Percentiles rank a stretch among this genome's conserved stretches.
Evolutionary conservation across 1,284 basidiomycete genomes (phyloP).

Genomic region (Xerocomus nothofagi): DNA sequence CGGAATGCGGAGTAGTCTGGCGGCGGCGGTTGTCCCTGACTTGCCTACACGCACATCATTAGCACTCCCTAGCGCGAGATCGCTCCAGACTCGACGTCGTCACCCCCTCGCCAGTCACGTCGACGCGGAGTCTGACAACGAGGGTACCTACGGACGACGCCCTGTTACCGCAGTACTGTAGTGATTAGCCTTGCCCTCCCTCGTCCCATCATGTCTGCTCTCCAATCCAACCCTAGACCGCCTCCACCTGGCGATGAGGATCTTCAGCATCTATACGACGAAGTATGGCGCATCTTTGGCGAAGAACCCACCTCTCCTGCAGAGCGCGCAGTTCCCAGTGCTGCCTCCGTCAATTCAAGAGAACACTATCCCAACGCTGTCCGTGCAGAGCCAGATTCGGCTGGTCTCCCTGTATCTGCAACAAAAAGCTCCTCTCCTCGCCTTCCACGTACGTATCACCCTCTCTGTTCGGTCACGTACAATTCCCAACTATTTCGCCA

Average conservation of each 20-base stretch:
- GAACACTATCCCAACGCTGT: slow-evolving; percentile 23
- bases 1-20: too few relatives aligned
- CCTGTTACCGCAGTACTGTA: not conserved
- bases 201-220: slow-evolving; percentile 29
- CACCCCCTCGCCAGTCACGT: not conserved
- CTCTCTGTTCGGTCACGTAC: not conserved
- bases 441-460: slow-evolving; percentile 22
- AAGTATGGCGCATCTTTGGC: slow-evolving; percentile 66
- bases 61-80: not conserved
- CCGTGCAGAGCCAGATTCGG: slow-evolving; percentile 24
- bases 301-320: slow-evolving; percentile 38
- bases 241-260: slow-evolving; percentile 62
- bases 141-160: slow-evolving; percentile 1
- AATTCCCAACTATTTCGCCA: slow-evolving; percentile 2
- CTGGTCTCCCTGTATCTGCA: slow-evolving; percentile 10
- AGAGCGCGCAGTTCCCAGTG: slow-evolving; percentile 25
- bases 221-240: slow-evolving; percentile 34
- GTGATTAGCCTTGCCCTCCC: slow-evolving; percentile 15
- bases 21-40: not conserved
- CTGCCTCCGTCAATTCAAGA: slow-evolving; percentile 15
- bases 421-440: slow-evolving; percentile 23
- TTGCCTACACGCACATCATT: slow-evolving; percentile 6
- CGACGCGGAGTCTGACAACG: slow-evolving; percentile 3
- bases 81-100: slow-evolving; percentile 3
- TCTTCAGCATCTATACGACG: slow-evolving; percentile 66